phyloP scores from a whole-genome alignment of 441 rosid genomes.

The Macaranga tanarius region DNA sequence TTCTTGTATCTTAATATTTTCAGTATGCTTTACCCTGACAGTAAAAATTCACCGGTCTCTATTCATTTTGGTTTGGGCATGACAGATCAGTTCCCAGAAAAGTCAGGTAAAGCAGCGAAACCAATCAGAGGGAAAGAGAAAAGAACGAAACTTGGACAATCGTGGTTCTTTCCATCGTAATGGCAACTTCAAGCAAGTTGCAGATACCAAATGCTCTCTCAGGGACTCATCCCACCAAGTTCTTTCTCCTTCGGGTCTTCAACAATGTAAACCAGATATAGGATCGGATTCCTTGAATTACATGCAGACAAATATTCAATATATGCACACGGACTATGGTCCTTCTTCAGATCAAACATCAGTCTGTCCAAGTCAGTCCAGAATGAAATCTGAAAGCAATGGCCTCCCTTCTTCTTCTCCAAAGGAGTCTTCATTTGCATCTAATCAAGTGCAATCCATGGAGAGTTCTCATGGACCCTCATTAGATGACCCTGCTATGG shows the following conservation, averaged over 20 bases:
- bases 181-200: slow-evolving; percentile 37
- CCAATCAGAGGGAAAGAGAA: slow-evolving; percentile 46
- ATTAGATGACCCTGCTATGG: slow-evolving; percentile 35
- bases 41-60: background rate
- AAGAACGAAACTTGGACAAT: slow-evolving; percentile 36
- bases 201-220: slow-evolving; percentile 29
- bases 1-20: background rate
- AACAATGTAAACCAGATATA: slow-evolving; percentile 26
- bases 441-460: slow-evolving; percentile 50
- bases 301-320: slow-evolving; percentile 28
- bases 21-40: background rate
- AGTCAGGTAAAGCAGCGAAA: slow-evolving; percentile 42
- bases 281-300: slow-evolving; percentile 33
- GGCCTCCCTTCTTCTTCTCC: slow-evolving; percentile 43
- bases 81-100: slow-evolving; percentile 47
- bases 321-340: slow-evolving; percentile 31
- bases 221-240: slow-evolving; percentile 32
- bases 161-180: slow-evolving; percentile 41
- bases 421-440: slow-evolving; percentile 56
- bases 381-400: slow-evolving; percentile 48
- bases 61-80: slow-evolving; percentile 22
- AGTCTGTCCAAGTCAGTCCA: slow-evolving; percentile 46
- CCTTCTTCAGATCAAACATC: slow-evolving; percentile 51
- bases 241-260: slow-evolving; percentile 31
- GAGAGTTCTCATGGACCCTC: slow-evolving; percentile 44